phyloP scores from a whole-genome alignment of 2,329 filamentous ascomycete species.

The Phaeosphaeriaceae sp. region DNA sequence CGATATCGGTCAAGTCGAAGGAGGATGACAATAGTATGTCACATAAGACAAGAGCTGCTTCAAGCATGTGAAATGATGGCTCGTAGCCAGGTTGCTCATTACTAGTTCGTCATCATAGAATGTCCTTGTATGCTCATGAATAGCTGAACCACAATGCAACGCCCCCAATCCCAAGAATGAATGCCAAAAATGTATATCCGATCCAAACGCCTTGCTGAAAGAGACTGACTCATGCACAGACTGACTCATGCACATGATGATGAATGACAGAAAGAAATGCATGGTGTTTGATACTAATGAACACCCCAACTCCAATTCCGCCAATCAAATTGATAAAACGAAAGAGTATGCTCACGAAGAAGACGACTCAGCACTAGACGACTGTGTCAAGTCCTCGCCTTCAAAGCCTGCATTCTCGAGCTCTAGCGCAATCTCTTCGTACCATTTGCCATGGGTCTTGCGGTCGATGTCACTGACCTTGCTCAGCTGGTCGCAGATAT shows the following conservation, averaged over 20 bases:
- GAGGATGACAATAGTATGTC: not conserved
- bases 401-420: constrained; percentile 51
- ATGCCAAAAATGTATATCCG: not conserved
- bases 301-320: not conserved
- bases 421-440: constrained; percentile 70
- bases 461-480: constrained; percentile 73
- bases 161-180: not conserved
- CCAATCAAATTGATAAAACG: not conserved
- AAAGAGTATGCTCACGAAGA: not conserved
- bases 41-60: not conserved
- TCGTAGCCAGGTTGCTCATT: not conserved
- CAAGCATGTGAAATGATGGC: not conserved
- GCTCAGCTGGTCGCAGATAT: constrained; percentile 73
- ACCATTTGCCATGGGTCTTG: constrained; percentile 73
- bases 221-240: constrained; percentile 5
- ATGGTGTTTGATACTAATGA: too few species aligned
- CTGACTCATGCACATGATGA: constrained; percentile 1
- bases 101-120: not conserved
- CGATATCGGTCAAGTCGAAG: too few species aligned
- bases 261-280: not conserved
- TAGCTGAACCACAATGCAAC: not conserved
- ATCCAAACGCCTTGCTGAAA: constrained; percentile 16
- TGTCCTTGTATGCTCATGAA: not conserved
- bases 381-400: constrained; percentile 36
- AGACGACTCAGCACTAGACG: constrained; percentile 32